These are phyloP conservation scores for Boletus insuetus DNA, from an alignment of 768 basidiomycete species.

Conservation along the genomic window DNA sequence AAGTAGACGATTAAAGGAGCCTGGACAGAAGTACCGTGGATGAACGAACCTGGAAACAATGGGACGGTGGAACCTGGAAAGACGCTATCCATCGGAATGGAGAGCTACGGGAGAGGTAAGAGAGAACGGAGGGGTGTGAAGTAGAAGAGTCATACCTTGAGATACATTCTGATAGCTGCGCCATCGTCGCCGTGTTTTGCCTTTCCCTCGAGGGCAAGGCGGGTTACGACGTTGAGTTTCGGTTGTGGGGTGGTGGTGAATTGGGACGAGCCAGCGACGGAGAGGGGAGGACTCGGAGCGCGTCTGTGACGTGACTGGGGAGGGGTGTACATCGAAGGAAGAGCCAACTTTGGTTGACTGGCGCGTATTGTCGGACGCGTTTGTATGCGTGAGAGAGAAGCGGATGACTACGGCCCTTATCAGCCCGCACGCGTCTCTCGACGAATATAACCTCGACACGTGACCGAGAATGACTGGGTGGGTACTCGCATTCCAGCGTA, in stretches of 20 bases:
- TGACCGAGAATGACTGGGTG: constrained; percentile 24
- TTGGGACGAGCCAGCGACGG: constrained; percentile 39
- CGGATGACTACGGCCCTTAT: too few species aligned
- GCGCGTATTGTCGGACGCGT: constrained; percentile 24
- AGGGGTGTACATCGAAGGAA: constrained; percentile 13
- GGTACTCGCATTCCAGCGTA: constrained; percentile 11
- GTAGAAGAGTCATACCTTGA: constrained; percentile 51
- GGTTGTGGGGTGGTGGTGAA: constrained; percentile 43
- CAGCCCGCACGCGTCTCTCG: too few species aligned
- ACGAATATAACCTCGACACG: constrained; percentile 2
- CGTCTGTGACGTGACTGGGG: constrained; percentile 29
- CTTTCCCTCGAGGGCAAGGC: constrained; percentile 72
- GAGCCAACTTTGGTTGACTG: too few species aligned
- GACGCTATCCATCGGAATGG: constrained; percentile 63
- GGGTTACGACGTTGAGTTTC: constrained; percentile 67
- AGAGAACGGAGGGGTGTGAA: background rate
- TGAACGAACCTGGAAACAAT: constrained; percentile 62
- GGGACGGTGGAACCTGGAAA: constrained; percentile 68
- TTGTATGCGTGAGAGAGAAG: constrained; percentile 9
- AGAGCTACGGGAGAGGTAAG: constrained; percentile 42
- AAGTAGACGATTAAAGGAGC: background rate
- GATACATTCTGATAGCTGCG: constrained; percentile 68
- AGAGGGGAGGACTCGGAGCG: constrained; percentile 31
- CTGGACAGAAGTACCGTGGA: background rate
- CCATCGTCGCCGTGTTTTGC: constrained; percentile 64